phyloP scores from a whole-genome alignment of 164 flowering plant genomes.

The Amborella trichopoda region DNA sequence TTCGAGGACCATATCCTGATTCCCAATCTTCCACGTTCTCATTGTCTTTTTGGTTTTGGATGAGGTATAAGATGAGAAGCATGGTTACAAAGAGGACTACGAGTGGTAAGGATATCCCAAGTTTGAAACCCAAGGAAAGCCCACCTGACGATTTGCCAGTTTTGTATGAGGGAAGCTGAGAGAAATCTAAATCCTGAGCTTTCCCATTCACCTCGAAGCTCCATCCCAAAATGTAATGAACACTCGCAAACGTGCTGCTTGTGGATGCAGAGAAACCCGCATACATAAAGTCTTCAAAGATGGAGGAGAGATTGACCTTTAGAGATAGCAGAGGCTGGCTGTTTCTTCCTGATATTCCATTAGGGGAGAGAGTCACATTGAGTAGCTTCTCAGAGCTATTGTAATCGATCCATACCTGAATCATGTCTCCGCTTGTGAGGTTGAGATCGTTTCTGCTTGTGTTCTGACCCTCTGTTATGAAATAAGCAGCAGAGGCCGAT shows the following conservation, averaged over 20 bases:
- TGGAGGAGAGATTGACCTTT: constrained; percentile 34
- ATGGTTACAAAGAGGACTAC: constrained; percentile 1
- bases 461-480: constrained; percentile 3
- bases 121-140: neutral
- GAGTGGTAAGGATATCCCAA: constrained; percentile 1
- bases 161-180: constrained; percentile 8
- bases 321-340: constrained; percentile 29
- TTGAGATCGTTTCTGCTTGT: constrained; percentile 9
- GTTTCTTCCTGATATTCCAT: constrained; percentile 18
- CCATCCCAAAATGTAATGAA: constrained; percentile 10
- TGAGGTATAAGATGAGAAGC: constrained; percentile 4
- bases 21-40: constrained; percentile 66
- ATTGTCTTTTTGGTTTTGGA: constrained; percentile 23
- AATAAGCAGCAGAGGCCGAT: constrained; percentile 27
- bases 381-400: constrained; percentile 2
- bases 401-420: constrained; percentile 12
- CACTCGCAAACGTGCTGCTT: constrained; percentile 1
- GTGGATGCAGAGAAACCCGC: constrained; percentile 12
- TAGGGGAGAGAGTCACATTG: constrained; percentile 9
- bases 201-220: constrained; percentile 11
- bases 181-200: constrained; percentile 4
- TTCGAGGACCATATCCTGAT: constrained; percentile 49
- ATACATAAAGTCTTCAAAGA: constrained; percentile 28
- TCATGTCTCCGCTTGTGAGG: constrained; percentile 17
- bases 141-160: constrained; percentile 2